Percentiles rank a stretch among this genome's conserved stretches.
Evolutionary conservation across 305 asterid genomes (phyloP).

Genomic region (Fraxinus velutina): DNA sequence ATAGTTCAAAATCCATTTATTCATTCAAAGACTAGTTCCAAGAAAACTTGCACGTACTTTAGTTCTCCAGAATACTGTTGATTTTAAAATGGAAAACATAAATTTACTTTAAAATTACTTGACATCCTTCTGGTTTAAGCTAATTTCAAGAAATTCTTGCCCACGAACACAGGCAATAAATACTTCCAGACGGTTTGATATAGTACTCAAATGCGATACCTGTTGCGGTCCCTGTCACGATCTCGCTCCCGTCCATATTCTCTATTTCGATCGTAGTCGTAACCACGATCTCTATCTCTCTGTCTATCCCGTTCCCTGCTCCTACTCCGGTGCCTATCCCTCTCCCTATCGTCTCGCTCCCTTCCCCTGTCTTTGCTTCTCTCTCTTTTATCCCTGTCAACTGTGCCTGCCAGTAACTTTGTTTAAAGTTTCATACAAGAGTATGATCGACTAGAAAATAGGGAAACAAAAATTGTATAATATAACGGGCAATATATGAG

Average conservation of each 20-base stretch:
- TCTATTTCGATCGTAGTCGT: slow-evolving; percentile 63
- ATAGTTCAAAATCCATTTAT: neutral
- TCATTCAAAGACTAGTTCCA: neutral
- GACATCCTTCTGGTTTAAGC: neutral
- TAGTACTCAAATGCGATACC: slow-evolving; percentile 44
- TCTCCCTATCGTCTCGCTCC: slow-evolving; percentile 57
- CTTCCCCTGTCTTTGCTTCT: slow-evolving; percentile 68
- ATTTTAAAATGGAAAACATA: neutral
- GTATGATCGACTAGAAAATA: neutral
- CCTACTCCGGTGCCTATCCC: slow-evolving; percentile 65
- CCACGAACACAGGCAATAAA: neutral
- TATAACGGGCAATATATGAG: neutral
- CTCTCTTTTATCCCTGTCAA: slow-evolving; percentile 63
- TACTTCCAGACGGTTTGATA: neutral
- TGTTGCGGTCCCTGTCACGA: slow-evolving; percentile 61
- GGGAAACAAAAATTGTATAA: neutral
- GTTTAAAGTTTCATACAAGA: neutral
- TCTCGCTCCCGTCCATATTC: slow-evolving; percentile 63
- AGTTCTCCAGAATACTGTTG: neutral
- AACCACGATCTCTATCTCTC: slow-evolving; percentile 62
- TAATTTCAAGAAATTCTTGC: slow-evolving; percentile 11
- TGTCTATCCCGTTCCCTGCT: slow-evolving; percentile 65
- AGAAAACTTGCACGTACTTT: neutral
- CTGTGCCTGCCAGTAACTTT: slow-evolving; percentile 31
- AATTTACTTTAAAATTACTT: neutral